Evolutionary conservation across 257 asterid genomes (phyloP).

Genomic region (Solanum okadae): DNA sequence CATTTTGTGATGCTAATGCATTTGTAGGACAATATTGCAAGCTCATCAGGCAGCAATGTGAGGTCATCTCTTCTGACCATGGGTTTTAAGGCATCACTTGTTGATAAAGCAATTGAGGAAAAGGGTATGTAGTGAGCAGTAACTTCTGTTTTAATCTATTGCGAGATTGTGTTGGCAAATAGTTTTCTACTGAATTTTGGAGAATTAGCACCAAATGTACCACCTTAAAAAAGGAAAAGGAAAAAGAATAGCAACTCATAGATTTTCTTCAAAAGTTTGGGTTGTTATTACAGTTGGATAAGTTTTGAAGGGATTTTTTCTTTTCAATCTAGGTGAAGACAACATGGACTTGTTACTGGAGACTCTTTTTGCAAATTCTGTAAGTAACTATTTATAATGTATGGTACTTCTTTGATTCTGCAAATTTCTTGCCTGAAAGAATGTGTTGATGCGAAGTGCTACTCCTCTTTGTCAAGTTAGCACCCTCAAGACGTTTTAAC

Average conservation of each 20-base stretch:
- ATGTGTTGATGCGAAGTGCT: not conserved
- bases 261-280: not conserved
- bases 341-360: conserved; percentile 63
- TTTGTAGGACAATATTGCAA: conserved; percentile 51
- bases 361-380: conserved; percentile 64
- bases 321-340: conserved; percentile 48
- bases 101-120: conserved; percentile 71
- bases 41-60: conserved; percentile 60
- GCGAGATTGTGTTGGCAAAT: conserved; percentile 1
- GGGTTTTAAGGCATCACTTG: conserved; percentile 73
- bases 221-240: not conserved
- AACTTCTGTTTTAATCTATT: not conserved
- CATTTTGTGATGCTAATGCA: not conserved
- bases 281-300: not conserved
- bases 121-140: conserved; percentile 34
- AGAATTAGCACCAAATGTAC: not conserved
- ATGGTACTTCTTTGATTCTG: not conserved
- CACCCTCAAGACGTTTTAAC: not conserved
- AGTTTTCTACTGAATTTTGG: not conserved
- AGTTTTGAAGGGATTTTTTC: conserved; percentile 5
- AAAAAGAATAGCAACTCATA: not conserved
- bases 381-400: conserved; percentile 26
- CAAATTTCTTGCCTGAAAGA: not conserved
- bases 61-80: conserved; percentile 72
- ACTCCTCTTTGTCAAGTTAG: not conserved